These are phyloP conservation scores for Yamadazyma insecticola DNA, from an alignment of 805 yeast genomes.

Conservation along the genomic window DNA sequence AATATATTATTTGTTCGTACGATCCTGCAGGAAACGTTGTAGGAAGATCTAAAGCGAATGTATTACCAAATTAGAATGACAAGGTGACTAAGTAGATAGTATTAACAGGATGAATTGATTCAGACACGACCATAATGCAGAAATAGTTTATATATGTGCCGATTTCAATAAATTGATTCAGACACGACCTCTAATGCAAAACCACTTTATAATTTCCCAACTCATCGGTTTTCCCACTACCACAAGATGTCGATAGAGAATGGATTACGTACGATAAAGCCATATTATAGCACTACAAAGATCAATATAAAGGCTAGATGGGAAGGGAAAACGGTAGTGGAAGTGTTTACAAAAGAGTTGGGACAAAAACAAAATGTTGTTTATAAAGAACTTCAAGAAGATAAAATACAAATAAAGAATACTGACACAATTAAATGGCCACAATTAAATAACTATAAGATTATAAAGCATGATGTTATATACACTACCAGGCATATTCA, in stretches of 20 bases:
- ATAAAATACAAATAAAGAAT: constrained; percentile 20
- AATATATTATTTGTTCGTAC: constrained; percentile 72
- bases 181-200: too few species aligned
- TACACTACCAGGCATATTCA: constrained; percentile 36
- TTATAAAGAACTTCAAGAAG: constrained; percentile 18
- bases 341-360: constrained; percentile 29
- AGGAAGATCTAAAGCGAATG: constrained; percentile 30
- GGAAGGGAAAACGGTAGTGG: constrained; percentile 27
- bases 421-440: constrained; percentile 13
- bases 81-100: too few species aligned
- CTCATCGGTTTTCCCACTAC: too few species aligned
- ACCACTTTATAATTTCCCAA: too few species aligned
- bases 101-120: too few species aligned
- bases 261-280: constrained; percentile 30
- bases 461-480: constrained; percentile 24
- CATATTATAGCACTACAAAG: constrained; percentile 26
- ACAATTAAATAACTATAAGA: constrained; percentile 7
- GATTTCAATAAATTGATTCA: too few species aligned
- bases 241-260: too few species aligned
- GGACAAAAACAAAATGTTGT: constrained; percentile 25
- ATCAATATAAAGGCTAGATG: constrained; percentile 37
- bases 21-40: constrained; percentile 69
- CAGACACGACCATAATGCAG: too few species aligned
- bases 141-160: too few species aligned
- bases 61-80: too few species aligned